phyloP scores from a whole-genome alignment of 2,329 filamentous ascomycete species.

The Hypoxylon sp. region DNA sequence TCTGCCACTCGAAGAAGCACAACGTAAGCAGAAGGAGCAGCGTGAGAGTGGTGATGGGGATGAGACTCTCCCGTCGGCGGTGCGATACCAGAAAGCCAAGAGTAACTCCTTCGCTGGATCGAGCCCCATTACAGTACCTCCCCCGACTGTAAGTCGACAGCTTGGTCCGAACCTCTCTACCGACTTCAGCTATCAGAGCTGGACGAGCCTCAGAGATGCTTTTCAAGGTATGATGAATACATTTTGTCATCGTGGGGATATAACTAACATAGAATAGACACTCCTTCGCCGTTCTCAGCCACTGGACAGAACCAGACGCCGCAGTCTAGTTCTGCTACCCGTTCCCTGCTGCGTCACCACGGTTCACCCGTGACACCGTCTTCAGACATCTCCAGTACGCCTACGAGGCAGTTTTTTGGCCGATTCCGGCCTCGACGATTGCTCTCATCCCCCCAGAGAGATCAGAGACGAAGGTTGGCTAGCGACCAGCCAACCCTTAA shows the following conservation, averaged over 20 bases:
- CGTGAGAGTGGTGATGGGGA: conserved; percentile 45
- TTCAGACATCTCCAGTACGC: conserved; percentile 7
- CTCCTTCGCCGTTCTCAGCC: conserved; percentile 25
- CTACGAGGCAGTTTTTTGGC: background rate
- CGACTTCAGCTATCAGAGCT: conserved; percentile 26
- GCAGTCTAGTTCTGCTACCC: background rate
- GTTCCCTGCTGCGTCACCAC: background rate
- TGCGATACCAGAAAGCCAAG: conserved; percentile 32
- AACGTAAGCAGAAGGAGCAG: conserved; percentile 41
- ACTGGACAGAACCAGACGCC: conserved; percentile 9
- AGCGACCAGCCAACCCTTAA: background rate
- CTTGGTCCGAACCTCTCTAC: conserved; percentile 26
- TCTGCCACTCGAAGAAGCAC: conserved; percentile 45
- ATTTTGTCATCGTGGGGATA: background rate
- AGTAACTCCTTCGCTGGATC: conserved; percentile 1
- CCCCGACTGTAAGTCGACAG: conserved; percentile 12
- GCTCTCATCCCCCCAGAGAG: background rate
- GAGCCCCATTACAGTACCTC: conserved; percentile 25
- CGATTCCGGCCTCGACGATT: background rate
- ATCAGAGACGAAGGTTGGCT: conserved; percentile 9
- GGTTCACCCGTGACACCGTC: conserved; percentile 4
- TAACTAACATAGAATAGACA: conserved; percentile 30
- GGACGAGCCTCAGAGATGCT: conserved; percentile 6
- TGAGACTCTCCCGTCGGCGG: conserved; percentile 40
- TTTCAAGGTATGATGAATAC: conserved; percentile 27